Evolutionary conservation across 768 basidiomycete species (phyloP), one percentile per base, ranked within the genome.

Genomic region (Suillus alpinus): DNA sequence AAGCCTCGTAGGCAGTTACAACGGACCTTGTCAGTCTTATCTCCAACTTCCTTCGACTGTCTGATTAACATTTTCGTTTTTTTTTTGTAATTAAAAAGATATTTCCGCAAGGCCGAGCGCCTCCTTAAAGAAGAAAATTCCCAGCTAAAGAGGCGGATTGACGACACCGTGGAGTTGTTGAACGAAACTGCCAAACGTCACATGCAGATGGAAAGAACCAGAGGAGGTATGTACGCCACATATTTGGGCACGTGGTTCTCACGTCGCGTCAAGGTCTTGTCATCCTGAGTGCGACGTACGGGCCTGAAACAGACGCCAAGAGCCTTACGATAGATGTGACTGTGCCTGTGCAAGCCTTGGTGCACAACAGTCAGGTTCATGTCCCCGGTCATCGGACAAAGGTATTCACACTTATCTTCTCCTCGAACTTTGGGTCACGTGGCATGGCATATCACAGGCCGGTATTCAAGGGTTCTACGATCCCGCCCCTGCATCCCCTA

Each of bases 391-490:
- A 86, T 50, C 79, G 87, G 67, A 79, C 84, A 51, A 96, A 95
- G 82, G 90, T 92, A 58, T 16, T n/a, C 16, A 34, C 4, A 37
- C 20, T 49, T 50, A 31, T n/a, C 8, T 40, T 55, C 44, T 53
- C 20, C 23, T 29, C 51, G 29, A 50, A 20, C 18, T 26, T 32
- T 32, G 23, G 51, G 26, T 55, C 26, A 50, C 52, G 23, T 36
- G 52, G 20, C 57, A 59, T 61, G 39, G 20, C 56, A 59, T 61
- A 37, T 57, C 40, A 36, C 65, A 90, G 91, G 78, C 86, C 61
- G 83, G 85, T 31, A 78, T 96, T 43, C 87, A 92, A 68, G 94
- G 94, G n/a, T 94, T 97, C 77, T 87, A 84, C 69, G 94, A 96
- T 76, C 90, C 91, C 59, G 86, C 87, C 18, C 87, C 91, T 14